Base-by-base conservation (phyloP, 768 basidiomycete genomes). In the Pleurotus cornucopiae region DNA sequence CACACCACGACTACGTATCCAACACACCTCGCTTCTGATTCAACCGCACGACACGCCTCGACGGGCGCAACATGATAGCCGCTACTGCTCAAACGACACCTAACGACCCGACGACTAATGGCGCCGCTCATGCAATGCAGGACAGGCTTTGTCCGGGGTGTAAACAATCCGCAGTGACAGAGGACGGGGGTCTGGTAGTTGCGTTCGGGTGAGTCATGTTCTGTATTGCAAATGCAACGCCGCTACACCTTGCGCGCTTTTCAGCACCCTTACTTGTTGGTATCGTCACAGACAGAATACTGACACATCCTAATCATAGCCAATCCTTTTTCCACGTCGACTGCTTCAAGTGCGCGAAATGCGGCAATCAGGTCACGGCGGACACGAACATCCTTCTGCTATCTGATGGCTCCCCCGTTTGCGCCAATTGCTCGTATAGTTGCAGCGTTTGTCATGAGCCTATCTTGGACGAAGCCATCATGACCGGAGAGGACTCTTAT, bases 401-500 rank as follows among this genome's bases (percentile, higher is more conserved):
- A 49, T 95, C 94, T 30, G 96, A 99, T 71, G 97, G 97, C 20
- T 92, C 89, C n/a, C 97, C 97, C 39, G 94, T 99, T 49, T 95
- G 91, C 66, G 85, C 89, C 43, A 86, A 89, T 64, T 96, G 94
- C 76, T 93, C 93, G 3, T 96, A 96, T 75, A 87, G 87, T 64
- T 99, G 97, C 79, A 96, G 89, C 66, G 88, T 98, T 56, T 99
- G 97, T 74, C 86, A 86, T 46, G 84, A 85, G 56, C 91, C 94
- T 45, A 99, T 99, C 61, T 87, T 95, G 55, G 95, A 99, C 74
- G 97, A 99, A 67, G 97, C 97, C 7, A 98, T 98, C 70, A 98
- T 99, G 92, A 96, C 97, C 5, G 97, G 94, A 58, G 94, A 99
- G 71, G 97, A 98, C 68, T 93, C 94, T 0, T 99, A 98, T 64